phyloP scores from a whole-genome alignment of 106 monocot species.

The Allium cepa region DNA sequence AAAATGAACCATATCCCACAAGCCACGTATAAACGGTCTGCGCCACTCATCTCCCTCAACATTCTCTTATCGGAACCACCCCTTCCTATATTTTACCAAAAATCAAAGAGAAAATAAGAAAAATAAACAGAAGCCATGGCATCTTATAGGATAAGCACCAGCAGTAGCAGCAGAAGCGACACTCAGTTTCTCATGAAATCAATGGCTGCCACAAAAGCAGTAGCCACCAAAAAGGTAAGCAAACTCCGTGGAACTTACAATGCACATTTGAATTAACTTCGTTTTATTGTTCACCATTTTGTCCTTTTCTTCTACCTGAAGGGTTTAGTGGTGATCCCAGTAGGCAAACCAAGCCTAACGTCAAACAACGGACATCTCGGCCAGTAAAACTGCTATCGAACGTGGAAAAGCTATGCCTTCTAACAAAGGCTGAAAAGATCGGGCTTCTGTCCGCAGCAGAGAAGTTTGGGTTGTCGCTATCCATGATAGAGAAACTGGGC shows the following conservation, averaged over 20 bases:
- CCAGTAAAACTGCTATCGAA: constrained; percentile 88
- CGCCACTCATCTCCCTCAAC: no score
- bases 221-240: constrained; percentile 1
- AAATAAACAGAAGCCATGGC: no score
- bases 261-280: background rate
- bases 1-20: no score
- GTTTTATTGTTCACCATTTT: background rate
- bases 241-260: background rate
- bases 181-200: background rate
- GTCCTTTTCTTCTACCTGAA: background rate
- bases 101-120: no score
- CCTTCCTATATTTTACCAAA: no score
- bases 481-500: constrained; percentile 72
- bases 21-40: no score
- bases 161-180: background rate
- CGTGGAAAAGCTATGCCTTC: constrained; percentile 87
- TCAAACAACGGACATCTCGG: constrained; percentile 10
- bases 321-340: constrained; percentile 46
- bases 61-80: no score
- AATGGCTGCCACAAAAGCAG: background rate
- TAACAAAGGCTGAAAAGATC: constrained; percentile 90
- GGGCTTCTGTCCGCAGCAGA: constrained; percentile 86
- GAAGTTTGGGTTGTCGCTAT: constrained; percentile 64
- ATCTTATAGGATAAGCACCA: no score
- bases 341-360: constrained; percentile 44